These are phyloP conservation scores for Hanseniaspora lindneri DNA, from an alignment of 805 yeast species.

Conservation along the genomic window DNA sequence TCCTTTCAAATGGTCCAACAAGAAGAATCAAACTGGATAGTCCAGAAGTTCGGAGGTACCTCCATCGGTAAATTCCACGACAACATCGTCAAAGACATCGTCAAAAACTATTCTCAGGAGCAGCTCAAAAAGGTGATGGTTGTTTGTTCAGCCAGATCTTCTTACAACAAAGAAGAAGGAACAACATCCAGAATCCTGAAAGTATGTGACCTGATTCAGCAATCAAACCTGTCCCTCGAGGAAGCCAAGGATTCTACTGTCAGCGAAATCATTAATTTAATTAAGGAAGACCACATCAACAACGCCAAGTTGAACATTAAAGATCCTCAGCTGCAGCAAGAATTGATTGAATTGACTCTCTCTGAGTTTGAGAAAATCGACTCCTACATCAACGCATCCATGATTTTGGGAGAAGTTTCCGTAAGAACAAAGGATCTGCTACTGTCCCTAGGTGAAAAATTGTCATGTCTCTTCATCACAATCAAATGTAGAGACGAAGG, in stretches of 20 bases:
- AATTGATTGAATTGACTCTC: conserved; percentile 48
- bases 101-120: conserved; percentile 43
- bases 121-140: conserved; percentile 61
- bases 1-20: conserved; percentile 6
- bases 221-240: conserved; percentile 27
- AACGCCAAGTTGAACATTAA: conserved; percentile 53
- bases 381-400: conserved; percentile 71
- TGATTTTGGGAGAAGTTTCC: conserved; percentile 82
- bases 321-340: conserved; percentile 34
- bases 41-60: conserved; percentile 96
- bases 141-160: conserved; percentile 90
- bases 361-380: conserved; percentile 56
- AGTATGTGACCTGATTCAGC: conserved; percentile 69
- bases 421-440: conserved; percentile 79
- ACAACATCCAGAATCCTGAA: conserved; percentile 76
- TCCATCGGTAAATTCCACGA: conserved; percentile 90
- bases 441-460: conserved; percentile 88
- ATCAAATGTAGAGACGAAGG: conserved; percentile 74
- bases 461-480: conserved; percentile 81
- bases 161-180: conserved; percentile 85
- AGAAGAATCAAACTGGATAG: conserved; percentile 43
- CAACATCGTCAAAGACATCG: conserved; percentile 73
- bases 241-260: conserved; percentile 42
- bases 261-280: conserved; percentile 37
- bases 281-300: conserved; percentile 63